Conservation (phyloP, 2,329 filamentous ascomycete genomes). For the Arthrobotrys iridis region DNA sequence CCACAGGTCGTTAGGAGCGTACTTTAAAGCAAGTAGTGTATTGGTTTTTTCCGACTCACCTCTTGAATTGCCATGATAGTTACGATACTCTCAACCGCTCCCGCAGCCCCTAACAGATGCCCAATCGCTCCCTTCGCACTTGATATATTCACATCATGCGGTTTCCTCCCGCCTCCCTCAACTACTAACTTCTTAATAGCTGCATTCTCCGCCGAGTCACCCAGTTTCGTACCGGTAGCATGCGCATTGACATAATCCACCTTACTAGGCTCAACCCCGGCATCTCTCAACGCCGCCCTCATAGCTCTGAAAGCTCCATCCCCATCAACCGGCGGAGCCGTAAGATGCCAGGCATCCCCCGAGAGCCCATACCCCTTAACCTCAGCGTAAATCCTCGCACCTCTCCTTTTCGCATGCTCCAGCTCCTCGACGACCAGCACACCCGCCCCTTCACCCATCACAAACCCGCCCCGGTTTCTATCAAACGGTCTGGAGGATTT, state of each 20-base stretch:
- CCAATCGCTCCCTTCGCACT: conserved; percentile 94
- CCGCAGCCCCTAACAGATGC: conserved; percentile 89
- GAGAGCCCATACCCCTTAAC: conserved; percentile 88
- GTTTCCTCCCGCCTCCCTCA: conserved; percentile 72
- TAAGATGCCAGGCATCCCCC: conserved; percentile 92
- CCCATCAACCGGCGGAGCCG: conserved; percentile 84
- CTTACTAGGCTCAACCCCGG: conserved; percentile 72
- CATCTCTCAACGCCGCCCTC: conserved; percentile 80
- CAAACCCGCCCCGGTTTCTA: conserved; percentile 79
- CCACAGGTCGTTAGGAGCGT: not conserved
- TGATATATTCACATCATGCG: conserved; percentile 80
- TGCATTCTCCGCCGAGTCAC: conserved; percentile 85
- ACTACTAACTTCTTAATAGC: conserved; percentile 83
- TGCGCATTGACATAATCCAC: conserved; percentile 97
- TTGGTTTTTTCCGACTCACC: conserved; percentile 68
- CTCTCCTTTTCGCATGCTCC: conserved; percentile 82
- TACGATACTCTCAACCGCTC: conserved; percentile 89
- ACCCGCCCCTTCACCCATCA: conserved; percentile 90
- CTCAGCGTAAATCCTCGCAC: conserved; percentile 85
- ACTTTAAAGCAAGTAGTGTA: not conserved
- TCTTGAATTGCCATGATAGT: conserved; percentile 80
- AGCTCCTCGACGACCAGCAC: conserved; percentile 89
- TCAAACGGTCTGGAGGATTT: conserved; percentile 89
- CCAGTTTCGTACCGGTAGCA: conserved; percentile 85
- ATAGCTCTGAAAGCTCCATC: conserved; percentile 84